Percentiles rank a stretch among this genome's conserved stretches.
Evolutionary conservation across 805 yeast genomes (phyloP).

Genomic region (Hanseniaspora lachancei): DNA sequence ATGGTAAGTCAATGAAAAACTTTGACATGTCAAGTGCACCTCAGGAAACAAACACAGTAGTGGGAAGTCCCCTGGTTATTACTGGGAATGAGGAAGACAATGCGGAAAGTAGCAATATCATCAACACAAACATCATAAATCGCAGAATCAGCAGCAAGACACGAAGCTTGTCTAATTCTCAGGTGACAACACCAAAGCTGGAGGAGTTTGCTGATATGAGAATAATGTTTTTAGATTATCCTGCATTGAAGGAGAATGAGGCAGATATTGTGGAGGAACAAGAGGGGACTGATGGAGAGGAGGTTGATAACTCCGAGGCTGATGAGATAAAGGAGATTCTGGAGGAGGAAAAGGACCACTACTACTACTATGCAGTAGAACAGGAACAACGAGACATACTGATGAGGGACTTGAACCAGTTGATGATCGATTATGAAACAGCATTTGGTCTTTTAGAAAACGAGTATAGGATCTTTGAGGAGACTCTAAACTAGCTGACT

Average conservation of each 20-base stretch:
- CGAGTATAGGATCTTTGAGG: constrained; percentile 13
- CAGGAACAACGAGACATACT: constrained; percentile 26
- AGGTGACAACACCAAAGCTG: constrained; percentile 10
- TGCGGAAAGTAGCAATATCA: constrained; percentile 6
- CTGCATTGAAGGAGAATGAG: constrained; percentile 10
- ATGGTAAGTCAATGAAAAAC: background rate
- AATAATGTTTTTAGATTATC: constrained; percentile 9
- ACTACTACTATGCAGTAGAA: constrained; percentile 24
- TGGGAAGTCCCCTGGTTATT: background rate
- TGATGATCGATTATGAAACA: constrained; percentile 23
- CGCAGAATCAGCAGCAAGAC: constrained; percentile 2
- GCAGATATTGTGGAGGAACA: background rate
- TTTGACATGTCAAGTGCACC: background rate
- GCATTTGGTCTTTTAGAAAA: constrained; percentile 16
- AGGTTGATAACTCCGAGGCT: background rate
- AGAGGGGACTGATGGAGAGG: background rate
- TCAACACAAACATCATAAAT: constrained; percentile 10
- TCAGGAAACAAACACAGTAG: background rate
- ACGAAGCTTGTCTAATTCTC: background rate
- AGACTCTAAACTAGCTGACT: background rate
- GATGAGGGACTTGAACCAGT: constrained; percentile 23
- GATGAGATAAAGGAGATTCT: constrained; percentile 5
- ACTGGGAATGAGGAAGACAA: constrained; percentile 6
- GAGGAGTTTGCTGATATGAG: constrained; percentile 13
- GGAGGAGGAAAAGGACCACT: constrained; percentile 16